phyloP scores from a whole-genome alignment of 1,139 yeast genomes.

The Candida mesenterica region DNA sequence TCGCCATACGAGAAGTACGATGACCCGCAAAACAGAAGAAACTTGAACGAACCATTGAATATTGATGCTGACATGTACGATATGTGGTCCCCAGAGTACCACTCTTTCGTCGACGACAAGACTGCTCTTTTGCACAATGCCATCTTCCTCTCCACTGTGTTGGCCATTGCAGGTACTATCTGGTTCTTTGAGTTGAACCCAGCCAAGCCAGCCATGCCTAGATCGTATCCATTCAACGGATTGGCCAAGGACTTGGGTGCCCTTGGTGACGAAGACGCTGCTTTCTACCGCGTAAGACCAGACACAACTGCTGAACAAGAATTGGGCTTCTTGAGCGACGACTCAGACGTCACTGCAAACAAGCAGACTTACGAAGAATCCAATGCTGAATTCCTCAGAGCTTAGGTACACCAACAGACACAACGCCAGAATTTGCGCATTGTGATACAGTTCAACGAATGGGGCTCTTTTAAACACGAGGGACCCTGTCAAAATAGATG shows the following conservation, averaged over 20 bases:
- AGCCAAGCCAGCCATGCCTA: slow-evolving; percentile 73
- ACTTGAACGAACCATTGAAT: slow-evolving; percentile 68
- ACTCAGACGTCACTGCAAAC: slow-evolving; percentile 28
- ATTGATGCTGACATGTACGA: slow-evolving; percentile 73
- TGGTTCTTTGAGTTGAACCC: slow-evolving; percentile 64
- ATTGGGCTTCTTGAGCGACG: slow-evolving; percentile 38
- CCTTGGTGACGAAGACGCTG: slow-evolving; percentile 45
- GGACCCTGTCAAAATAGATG: too few relatives aligned
- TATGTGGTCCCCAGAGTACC: slow-evolving; percentile 86
- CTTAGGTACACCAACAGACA: slow-evolving; percentile 16
- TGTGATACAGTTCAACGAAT: too few relatives aligned
- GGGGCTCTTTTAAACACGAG: too few relatives aligned
- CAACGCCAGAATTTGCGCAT: too few relatives aligned
- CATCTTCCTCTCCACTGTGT: slow-evolving; percentile 55
- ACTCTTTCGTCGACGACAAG: slow-evolving; percentile 56
- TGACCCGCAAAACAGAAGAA: slow-evolving; percentile 81
- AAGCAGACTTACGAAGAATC: slow-evolving; percentile 34
- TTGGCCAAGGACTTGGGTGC: slow-evolving; percentile 75
- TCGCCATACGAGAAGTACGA: slow-evolving; percentile 75
- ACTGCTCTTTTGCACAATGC: slow-evolving; percentile 57
- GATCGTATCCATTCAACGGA: slow-evolving; percentile 75
- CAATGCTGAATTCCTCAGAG: slow-evolving; percentile 39
- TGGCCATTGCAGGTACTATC: slow-evolving; percentile 53
- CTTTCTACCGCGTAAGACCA: slow-evolving; percentile 43
- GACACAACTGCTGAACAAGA: slow-evolving; percentile 41